A percentile compares a stretch with the other conserved stretches of the same genome.
These are phyloP conservation scores for Sideroxylon spinosum DNA, from an alignment of 179 eudicot genomes.

Conservation along the genomic window DNA sequence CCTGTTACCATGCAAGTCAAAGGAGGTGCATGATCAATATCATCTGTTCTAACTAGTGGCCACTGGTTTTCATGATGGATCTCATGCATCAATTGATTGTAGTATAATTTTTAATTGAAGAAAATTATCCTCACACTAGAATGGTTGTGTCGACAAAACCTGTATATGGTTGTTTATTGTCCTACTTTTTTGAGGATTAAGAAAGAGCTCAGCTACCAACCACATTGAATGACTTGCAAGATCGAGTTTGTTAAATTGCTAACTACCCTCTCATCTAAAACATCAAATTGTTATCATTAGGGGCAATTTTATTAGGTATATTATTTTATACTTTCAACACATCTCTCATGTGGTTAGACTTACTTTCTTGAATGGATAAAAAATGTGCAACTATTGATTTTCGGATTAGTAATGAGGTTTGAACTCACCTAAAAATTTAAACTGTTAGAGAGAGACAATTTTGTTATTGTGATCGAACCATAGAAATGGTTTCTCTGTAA, in stretches of 20 bases:
- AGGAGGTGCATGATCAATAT: neutral
- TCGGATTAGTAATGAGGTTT: too few relatives aligned
- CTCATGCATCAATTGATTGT: neutral
- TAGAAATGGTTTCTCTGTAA: too few relatives aligned
- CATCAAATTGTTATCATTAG: too few relatives aligned
- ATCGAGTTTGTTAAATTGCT: neutral
- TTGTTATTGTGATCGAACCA: too few relatives aligned
- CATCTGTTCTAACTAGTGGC: neutral
- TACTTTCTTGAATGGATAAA: too few relatives aligned
- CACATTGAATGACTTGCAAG: neutral
- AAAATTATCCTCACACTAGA: neutral
- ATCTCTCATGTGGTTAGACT: too few relatives aligned
- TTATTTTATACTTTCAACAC: too few relatives aligned
- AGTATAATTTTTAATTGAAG: neutral
- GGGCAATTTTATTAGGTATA: too few relatives aligned
- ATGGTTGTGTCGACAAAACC: neutral
- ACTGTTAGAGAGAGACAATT: too few relatives aligned
- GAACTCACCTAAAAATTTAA: too few relatives aligned
- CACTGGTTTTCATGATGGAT: neutral
- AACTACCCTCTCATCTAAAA: too few relatives aligned
- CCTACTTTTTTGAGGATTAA: neutral
- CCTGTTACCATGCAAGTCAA: slow-evolving; percentile 7
- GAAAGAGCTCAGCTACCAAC: neutral
- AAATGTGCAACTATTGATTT: too few relatives aligned
- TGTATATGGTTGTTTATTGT: neutral